Evolutionary conservation across 371 early-diverging fungal species (phyloP), one percentile per base, ranked within the genome.

Genomic region (Umbelopsis sp.): DNA sequence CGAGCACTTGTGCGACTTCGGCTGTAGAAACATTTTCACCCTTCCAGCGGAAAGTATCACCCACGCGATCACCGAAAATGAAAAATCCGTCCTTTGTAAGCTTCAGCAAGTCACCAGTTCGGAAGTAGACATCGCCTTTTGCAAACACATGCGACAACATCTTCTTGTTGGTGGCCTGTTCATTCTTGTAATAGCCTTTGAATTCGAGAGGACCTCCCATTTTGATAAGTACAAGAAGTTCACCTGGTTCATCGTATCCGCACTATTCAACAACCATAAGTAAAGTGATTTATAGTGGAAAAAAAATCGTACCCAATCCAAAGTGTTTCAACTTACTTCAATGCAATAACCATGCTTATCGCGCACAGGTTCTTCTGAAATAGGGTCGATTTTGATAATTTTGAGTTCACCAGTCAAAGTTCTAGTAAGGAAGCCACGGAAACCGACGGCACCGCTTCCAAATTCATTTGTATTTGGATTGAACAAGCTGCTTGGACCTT

Each of bases 31-130:
- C 89, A 64, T 91, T 91, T 71, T 91, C 91, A 7, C 86, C 78
- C 50, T 89, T 87, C 91, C 91, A 91, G 12, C 91, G 79, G 79
- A 91, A 93, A 0, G 92, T 89, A 50, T 93, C 92, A 4, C 92
- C 92, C 22, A 87, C 73, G 25, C 93, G 87, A 63, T 92, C 92
- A 16, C 86, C 86, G 80, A 93, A 92, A 76, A 86, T 91, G 70
- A 79, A 88, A 73, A 80, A 89, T 2, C 90, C 91, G 16, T 85
- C 79, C 9, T 65, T 53, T 67, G 86, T 85, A 38, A 74, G 75
- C 32, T 74, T 79, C 16, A 92, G 69, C 18, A 93, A 74, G 69
- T 93, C 93, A 11, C 93, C 93, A 46, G 87, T 84, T 37, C 89
- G 82, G 74, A 87, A 91, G 75, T 86, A 90, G 65, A 64, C 41